phyloP scores from a whole-genome alignment of 2,329 filamentous ascomycete genomes.

The Ophiostoma quercus region DNA sequence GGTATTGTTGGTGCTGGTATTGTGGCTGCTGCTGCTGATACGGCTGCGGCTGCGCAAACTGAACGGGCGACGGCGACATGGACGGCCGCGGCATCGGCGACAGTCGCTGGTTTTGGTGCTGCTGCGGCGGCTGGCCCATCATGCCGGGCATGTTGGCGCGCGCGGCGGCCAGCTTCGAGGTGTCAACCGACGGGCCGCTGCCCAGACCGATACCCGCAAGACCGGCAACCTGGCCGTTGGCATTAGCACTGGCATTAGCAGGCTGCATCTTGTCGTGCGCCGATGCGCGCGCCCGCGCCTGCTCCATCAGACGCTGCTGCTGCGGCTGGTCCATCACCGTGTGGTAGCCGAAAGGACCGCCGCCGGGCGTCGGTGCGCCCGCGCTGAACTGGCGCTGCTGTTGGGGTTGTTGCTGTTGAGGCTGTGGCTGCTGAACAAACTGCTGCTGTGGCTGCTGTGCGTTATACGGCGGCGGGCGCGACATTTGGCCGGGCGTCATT shows the following conservation, averaged over 20 bases:
- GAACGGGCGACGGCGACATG: constrained; percentile 32
- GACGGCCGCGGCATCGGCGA: constrained; percentile 31
- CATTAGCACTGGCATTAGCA: constrained; percentile 28
- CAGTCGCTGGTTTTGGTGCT: constrained; percentile 42
- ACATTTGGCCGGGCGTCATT: not conserved
- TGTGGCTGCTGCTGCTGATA: constrained; percentile 7
- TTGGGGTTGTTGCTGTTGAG: constrained; percentile 13
- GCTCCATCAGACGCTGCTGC: constrained; percentile 48
- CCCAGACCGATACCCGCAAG: constrained; percentile 3
- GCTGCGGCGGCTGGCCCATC: constrained; percentile 46
- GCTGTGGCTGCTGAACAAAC: too few species aligned
- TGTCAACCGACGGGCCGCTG: constrained; percentile 29
- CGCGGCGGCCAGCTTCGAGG: constrained; percentile 36
- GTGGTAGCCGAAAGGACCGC: constrained; percentile 41
- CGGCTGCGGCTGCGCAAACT: constrained; percentile 12
- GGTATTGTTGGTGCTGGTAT: not conserved
- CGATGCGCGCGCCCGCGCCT: constrained; percentile 43
- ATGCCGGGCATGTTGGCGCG: constrained; percentile 36
- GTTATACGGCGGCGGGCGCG: constrained; percentile 14
- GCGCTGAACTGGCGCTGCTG: constrained; percentile 27
- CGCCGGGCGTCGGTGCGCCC: constrained; percentile 27
- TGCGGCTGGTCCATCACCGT: constrained; percentile 47
- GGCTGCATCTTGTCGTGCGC: constrained; percentile 36
- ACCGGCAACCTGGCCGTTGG: not conserved
- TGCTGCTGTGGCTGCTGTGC: constrained; percentile 14